phyloP scores from a whole-genome alignment of 192 early-diverging fungal species.

The Thamnidium elegans region DNA sequence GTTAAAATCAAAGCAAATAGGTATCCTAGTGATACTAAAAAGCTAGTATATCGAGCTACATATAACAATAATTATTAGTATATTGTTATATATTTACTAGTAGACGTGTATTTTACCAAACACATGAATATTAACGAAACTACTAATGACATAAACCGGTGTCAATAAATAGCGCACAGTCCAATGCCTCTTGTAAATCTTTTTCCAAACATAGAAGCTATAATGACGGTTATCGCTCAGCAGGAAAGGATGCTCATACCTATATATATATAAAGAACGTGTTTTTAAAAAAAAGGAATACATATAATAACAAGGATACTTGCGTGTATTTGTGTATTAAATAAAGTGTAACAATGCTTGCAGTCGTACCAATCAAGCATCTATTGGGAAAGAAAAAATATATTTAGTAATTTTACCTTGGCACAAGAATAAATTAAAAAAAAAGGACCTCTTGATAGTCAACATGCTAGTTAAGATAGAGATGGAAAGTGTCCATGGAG shows the following conservation, averaged over 20 bases:
- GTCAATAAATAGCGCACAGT: conserved; percentile 55
- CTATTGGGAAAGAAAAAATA: no score
- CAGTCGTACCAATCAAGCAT: not conserved
- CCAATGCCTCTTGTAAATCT: conserved; percentile 61
- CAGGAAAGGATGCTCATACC: conserved; percentile 90
- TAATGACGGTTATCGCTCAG: conserved; percentile 95
- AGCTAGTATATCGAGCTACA: conserved; percentile 39
- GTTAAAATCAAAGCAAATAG: conserved; percentile 51
- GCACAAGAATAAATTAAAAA: no score
- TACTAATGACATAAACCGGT: conserved; percentile 60
- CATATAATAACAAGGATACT: conserved; percentile 4
- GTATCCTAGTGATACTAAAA: conserved; percentile 58
- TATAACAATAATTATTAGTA: conserved; percentile 16
- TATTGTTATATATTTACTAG: not conserved
- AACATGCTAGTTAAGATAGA: not conserved
- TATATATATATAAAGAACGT: conserved; percentile 18
- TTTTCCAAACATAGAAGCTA: conserved; percentile 92
- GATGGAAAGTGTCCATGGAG: conserved; percentile 43
- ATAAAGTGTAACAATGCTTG: conserved; percentile 31
- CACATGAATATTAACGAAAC: conserved; percentile 36
- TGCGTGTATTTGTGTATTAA: conserved; percentile 56
- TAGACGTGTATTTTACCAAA: conserved; percentile 42
- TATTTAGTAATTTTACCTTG: no score
- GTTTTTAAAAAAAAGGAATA: not conserved
- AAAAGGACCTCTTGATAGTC: no score